Evolutionary conservation across 129 eudicot species (phyloP), one percentile per base, ranked within the genome.

Genomic region (Deinandra increscens): DNA sequence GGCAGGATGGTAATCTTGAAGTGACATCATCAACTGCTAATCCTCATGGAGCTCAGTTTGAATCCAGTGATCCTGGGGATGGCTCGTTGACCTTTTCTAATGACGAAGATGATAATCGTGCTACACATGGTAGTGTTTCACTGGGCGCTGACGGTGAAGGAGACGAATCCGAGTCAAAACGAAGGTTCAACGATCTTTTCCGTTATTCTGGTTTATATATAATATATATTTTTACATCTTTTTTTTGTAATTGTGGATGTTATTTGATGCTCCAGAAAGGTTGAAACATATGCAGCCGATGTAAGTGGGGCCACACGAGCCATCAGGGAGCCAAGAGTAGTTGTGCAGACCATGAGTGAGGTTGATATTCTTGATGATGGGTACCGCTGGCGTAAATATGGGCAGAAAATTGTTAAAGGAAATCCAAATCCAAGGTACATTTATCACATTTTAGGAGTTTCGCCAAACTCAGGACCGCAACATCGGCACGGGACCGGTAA

Each of bases 21-120:
- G 87, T 73, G 44, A 80, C 85, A 8, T 76, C 96, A 34, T 81
- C 91, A 5, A 80, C 81, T 73, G 22, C 68, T 72, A 38, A 43
- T 75, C 39, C 79, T 4, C 73, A 56, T 14, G 73, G 50, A 56
- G 77, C 85, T 9, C 85, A 76, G 26, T 72, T 74, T 75, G 93
- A 84, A 80, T 63, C 78, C 1, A 82, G 79, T 60, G 90, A 89
- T 37, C 81, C 82, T 14, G 86, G 84, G 20, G 96, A 85, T 70
- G 80, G 82, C 5, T 84, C 93, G 7, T 78, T 88, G 2, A 80
- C 84, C 3, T 86, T 89, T 53, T 81, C 96, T 10, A 89, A 86
- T 53, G 90, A 89, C 15, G 93, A 82, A 60, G 88, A 81, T n/a
- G 96, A 89, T 49, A 91, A 88, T 23, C 83, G 88, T n/a, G 90